Evolutionary conservation across 345 rosid genomes (phyloP).

Genomic region (Hibiscus trionum): DNA sequence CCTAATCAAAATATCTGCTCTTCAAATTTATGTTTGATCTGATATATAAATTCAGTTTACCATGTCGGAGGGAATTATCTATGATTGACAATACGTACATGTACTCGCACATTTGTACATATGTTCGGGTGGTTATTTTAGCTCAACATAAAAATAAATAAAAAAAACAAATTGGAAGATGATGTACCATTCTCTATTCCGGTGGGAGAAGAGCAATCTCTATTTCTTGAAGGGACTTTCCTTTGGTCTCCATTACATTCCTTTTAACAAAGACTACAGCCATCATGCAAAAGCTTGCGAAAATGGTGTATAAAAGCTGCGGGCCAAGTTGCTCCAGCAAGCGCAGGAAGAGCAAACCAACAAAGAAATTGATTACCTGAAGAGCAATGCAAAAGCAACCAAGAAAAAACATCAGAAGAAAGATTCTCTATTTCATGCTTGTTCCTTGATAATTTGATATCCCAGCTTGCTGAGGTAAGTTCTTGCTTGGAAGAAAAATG

Average conservation of each 20-base stretch:
- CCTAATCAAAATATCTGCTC: not conserved
- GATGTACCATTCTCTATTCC: conserved; percentile 18
- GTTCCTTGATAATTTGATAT: not conserved
- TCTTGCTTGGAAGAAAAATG: not conserved
- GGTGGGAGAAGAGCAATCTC: conserved; percentile 85
- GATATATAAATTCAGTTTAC: not conserved
- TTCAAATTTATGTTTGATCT: not conserved
- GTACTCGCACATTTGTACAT: not conserved
- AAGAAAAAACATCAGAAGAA: not conserved
- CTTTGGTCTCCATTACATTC: conserved; percentile 90
- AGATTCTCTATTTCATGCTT: not conserved
- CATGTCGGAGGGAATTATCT: no score
- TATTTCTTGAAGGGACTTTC: conserved; percentile 93
- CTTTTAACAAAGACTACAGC: conserved; percentile 78
- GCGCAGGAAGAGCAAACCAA: conserved; percentile 82
- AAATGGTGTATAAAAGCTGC: conserved; percentile 65
- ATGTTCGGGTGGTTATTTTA: not conserved
- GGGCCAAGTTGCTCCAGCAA: conserved; percentile 79
- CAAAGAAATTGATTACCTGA: conserved; percentile 93
- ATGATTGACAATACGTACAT: not conserved
- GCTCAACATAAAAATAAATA: not conserved
- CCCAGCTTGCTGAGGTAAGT: not conserved
- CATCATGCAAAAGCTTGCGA: conserved; percentile 65
- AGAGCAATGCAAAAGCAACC: not conserved
- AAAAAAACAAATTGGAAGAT: not conserved